Conservation (phyloP, 2,329 filamentous ascomycete species). For the Chaetothyriales sp. region DNA sequence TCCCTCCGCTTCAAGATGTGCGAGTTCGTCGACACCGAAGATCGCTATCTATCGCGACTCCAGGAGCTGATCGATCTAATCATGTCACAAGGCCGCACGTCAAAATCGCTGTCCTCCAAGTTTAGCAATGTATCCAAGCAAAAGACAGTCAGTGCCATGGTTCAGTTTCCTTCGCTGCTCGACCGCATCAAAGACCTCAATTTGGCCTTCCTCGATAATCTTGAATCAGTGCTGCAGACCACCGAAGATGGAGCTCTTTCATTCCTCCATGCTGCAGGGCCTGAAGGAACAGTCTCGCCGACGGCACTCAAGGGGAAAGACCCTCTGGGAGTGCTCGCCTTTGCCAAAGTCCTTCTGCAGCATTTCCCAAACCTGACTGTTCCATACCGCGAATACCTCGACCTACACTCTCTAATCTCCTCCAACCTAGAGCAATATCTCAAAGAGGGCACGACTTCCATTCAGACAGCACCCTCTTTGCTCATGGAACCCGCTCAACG, state of each 20-base stretch:
- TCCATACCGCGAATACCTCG: conserved; percentile 86
- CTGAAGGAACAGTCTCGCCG: conserved; percentile 21
- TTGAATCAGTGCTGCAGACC: conserved; percentile 63
- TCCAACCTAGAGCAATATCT: conserved; percentile 65
- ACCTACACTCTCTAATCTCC: conserved; percentile 73
- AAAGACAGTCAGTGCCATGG: conserved; percentile 17
- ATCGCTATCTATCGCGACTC: conserved; percentile 80
- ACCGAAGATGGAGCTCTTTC: conserved; percentile 75
- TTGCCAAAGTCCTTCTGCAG: conserved; percentile 68
- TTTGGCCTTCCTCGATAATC: conserved; percentile 58
- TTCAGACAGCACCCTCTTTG: conserved; percentile 73
- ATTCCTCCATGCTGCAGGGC: conserved; percentile 9
- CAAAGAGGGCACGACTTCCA: conserved; percentile 54
- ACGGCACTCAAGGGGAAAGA: conserved; percentile 45
- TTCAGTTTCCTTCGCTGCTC: conserved; percentile 58
- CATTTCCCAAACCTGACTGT: conserved; percentile 89
- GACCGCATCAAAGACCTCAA: conserved; percentile 72
- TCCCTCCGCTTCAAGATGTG: conserved; percentile 74
- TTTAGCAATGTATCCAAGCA: conserved; percentile 27
- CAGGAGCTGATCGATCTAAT: conserved; percentile 68
- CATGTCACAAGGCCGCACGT: conserved; percentile 59
- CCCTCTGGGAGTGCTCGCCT: conserved; percentile 58
- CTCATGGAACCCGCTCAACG: conserved; percentile 94
- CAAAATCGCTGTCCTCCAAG: conserved; percentile 52
- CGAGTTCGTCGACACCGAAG: conserved; percentile 84